Evolutionary conservation across 805 yeast genomes (phyloP), one percentile per base, ranked within the genome.

Genomic region (Aciculoconidium aculeatum): DNA sequence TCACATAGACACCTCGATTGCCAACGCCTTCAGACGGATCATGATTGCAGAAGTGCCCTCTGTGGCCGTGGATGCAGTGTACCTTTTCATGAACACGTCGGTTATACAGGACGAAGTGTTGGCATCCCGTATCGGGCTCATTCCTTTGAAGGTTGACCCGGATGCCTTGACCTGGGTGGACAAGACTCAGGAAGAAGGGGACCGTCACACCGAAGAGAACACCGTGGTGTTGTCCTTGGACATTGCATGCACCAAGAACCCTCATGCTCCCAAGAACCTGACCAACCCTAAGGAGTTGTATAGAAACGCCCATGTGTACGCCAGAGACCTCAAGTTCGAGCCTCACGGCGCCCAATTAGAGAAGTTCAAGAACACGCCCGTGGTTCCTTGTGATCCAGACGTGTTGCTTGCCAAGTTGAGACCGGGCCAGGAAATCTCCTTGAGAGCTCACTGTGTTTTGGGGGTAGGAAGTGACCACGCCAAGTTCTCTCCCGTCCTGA

Each of bases 11-110:
- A 83, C 97, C 1, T 84, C 97, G 8, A 66, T 92, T 34, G 88
- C 97, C 25, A 92, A 92, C 63, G 96, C 98, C 0, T 87, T 90
- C 61, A 80, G 98, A 53, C 80, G 98, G 51, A 83, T 92, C 46
- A 88, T 92, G 97, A 78, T 92, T 32, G 75, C 96, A 1, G 98
- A 92, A 55, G 95, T 92, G 22, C 98, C 98, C 12, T 74, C 92
- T 2, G 94, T 90, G 26, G 97, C 98, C 10, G 82, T 95, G 13
- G 98, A 92, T 58, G 76, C 84, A 39, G 86, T 92, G 11, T 87
- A 80, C 53, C 72, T 92, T 36, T 82, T 82, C 65, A 90, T 86
- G 69, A 92, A 92, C 59, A 92, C 98, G 1, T 85, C 96, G 1
- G 96, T 92, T 27, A 85, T 92, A 40, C 96, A 88, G 57, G 98